Percentiles rank a stretch among this genome's conserved stretches.
Conservation (phyloP, 805 yeast genomes). For the Metschnikowia continentalis region DNA sequence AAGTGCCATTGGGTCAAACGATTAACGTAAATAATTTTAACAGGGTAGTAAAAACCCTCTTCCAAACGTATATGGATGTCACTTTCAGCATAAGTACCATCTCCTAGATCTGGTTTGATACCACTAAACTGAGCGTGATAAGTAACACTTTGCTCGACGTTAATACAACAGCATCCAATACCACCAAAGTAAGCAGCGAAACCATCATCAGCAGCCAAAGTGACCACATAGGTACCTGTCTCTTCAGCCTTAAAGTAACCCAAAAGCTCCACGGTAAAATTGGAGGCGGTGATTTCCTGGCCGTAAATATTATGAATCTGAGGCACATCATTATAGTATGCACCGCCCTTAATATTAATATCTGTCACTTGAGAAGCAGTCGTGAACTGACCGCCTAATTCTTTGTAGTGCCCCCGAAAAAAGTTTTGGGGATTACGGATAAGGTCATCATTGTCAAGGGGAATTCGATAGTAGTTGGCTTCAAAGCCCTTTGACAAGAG, state of each 20-base stretch:
- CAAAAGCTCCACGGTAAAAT: conserved; percentile 7
- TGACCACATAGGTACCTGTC: conserved; percentile 8
- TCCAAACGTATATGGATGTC: background rate
- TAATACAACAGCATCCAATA: conserved; percentile 1
- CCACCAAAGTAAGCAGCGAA: conserved; percentile 4
- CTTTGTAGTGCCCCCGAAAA: too few relatives aligned
- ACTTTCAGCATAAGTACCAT: background rate
- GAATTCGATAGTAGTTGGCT: too few relatives aligned
- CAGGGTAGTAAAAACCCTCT: background rate
- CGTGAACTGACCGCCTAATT: too few relatives aligned
- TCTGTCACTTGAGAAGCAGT: background rate
- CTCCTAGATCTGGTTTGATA: background rate
- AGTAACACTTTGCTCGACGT: conserved; percentile 4
- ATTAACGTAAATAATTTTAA: conserved; percentile 1
- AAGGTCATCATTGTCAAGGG: too few relatives aligned
- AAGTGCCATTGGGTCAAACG: background rate
- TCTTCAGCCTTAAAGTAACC: conserved; percentile 10
- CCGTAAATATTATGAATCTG: conserved; percentile 2
- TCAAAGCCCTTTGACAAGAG: too few relatives aligned
- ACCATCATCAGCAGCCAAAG: conserved; percentile 11
- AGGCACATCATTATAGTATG: background rate
- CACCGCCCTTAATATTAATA: background rate
- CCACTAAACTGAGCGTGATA: background rate
- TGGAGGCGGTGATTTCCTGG: background rate
- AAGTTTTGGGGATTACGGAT: too few relatives aligned